Percentiles rank a stretch among this genome's conserved stretches.
Evolutionary conservation across 129 eudicot species (phyloP).

Genomic region (Mikania micrantha): DNA sequence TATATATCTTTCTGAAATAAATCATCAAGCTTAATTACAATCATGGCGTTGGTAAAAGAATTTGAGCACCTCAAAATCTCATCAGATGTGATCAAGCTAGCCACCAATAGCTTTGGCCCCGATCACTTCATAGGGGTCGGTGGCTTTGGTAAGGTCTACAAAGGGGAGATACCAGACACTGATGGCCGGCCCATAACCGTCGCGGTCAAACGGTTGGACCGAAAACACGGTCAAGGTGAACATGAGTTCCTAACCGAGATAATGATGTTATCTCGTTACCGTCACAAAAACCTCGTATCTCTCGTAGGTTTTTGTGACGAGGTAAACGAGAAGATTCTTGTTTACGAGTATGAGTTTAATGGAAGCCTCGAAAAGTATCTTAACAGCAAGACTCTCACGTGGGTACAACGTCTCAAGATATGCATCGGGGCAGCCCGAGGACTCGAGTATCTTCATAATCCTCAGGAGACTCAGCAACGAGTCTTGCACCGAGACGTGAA

Average conservation of each 20-base stretch:
- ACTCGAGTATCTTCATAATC: constrained; percentile 13
- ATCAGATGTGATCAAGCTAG: constrained; percentile 5
- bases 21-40: not conserved
- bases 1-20: not conserved
- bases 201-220: constrained; percentile 1
- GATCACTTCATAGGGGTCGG: constrained; percentile 18
- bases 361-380: constrained; percentile 20
- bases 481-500: constrained; percentile 19
- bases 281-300: constrained; percentile 14
- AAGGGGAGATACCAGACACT: not conserved
- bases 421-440: constrained; percentile 9
- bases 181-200: not conserved
- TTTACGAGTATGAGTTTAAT: constrained; percentile 12
- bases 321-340: constrained; percentile 5
- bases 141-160: constrained; percentile 13
- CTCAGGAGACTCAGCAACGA: constrained; percentile 11
- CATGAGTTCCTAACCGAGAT: constrained; percentile 7
- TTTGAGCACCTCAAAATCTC: constrained; percentile 16
- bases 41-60: constrained; percentile 9
- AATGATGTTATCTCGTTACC: constrained; percentile 14
- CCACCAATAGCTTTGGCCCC: not conserved
- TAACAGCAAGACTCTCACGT: not conserved
- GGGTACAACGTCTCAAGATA: too few species aligned
- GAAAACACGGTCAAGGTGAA: constrained; percentile 14
- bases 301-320: constrained; percentile 16